These are phyloP conservation scores for Populus hybrid DNA, from an alignment of 441 rosid species.

Conservation along the genomic window DNA sequence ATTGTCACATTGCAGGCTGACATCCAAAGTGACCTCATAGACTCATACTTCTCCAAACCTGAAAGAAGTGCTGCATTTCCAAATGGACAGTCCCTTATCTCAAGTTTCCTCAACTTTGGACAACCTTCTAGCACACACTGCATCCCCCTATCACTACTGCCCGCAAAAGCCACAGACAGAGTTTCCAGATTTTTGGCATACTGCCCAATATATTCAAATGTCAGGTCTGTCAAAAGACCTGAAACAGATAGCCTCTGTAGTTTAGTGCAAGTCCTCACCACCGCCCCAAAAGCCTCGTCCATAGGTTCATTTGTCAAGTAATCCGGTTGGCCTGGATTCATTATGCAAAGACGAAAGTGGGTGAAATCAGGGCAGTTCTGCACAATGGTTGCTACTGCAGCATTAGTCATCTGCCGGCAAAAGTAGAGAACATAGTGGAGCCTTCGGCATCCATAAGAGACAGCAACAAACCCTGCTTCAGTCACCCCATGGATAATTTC, in stretches of 20 bases:
- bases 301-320: constrained; percentile 52
- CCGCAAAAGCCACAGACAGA: constrained; percentile 74
- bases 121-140: constrained; percentile 57
- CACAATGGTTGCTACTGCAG: constrained; percentile 57
- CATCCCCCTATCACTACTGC: constrained; percentile 61
- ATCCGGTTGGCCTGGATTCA: constrained; percentile 65
- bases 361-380: constrained; percentile 68
- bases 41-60: constrained; percentile 60
- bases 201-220: constrained; percentile 56
- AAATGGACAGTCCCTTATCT: constrained; percentile 73
- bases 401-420: constrained; percentile 69
- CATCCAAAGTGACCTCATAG: constrained; percentile 80
- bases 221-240: constrained; percentile 59
- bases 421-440: constrained; percentile 69
- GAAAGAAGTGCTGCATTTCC: constrained; percentile 59
- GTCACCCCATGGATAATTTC: constrained; percentile 52
- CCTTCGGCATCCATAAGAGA: constrained; percentile 55
- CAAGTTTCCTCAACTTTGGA: constrained; percentile 61
- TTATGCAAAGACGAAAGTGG: constrained; percentile 72
- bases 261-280: constrained; percentile 61
- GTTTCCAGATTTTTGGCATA: constrained; percentile 68
- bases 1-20: constrained; percentile 64
- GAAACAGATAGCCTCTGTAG: constrained; percentile 67
- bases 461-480: constrained; percentile 60
- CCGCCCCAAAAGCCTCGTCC: constrained; percentile 75